A percentile compares a stretch with the other conserved stretches of the same genome.
Evolutionary conservation across 768 basidiomycete species (phyloP).

Genomic region (Mycena belliarum): DNA sequence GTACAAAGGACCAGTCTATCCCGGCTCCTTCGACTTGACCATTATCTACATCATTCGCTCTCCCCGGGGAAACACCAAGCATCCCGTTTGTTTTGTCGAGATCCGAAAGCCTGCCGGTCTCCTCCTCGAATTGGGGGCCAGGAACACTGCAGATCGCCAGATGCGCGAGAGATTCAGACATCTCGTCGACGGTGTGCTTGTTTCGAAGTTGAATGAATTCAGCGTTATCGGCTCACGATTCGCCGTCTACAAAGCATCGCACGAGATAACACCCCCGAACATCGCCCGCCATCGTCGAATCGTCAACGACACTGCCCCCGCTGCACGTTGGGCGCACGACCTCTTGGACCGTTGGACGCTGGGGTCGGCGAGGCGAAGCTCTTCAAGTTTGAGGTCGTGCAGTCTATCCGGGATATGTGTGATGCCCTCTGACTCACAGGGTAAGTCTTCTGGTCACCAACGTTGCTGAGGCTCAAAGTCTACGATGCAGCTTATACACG

Average conservation of each 20-base stretch:
- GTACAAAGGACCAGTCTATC: constrained; percentile 11
- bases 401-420: neutral
- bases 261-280: constrained; percentile 17
- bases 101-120: constrained; percentile 26
- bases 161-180: constrained; percentile 26
- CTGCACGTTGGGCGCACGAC: constrained; percentile 27
- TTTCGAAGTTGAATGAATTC: constrained; percentile 26
- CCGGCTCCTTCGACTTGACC: constrained; percentile 22
- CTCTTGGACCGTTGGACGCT: constrained; percentile 24
- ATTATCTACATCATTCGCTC: constrained; percentile 18
- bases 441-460: neutral
- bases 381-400: neutral
- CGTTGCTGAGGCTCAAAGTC: no score
- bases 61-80: constrained; percentile 4
- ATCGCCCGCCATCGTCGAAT: constrained; percentile 19
- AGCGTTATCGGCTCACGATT: constrained; percentile 30
- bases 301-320: constrained; percentile 30
- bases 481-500: no score
- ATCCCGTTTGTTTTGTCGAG: constrained; percentile 31
- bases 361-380: constrained; percentile 2
- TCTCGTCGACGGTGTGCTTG: constrained; percentile 15
- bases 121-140: constrained; percentile 15
- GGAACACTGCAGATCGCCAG: constrained; percentile 27
- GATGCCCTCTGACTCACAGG: neutral
- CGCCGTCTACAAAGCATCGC: constrained; percentile 22